Evolutionary conservation across 2,329 filamentous ascomycete species (phyloP).

Genomic region (Geosmithia flava): DNA sequence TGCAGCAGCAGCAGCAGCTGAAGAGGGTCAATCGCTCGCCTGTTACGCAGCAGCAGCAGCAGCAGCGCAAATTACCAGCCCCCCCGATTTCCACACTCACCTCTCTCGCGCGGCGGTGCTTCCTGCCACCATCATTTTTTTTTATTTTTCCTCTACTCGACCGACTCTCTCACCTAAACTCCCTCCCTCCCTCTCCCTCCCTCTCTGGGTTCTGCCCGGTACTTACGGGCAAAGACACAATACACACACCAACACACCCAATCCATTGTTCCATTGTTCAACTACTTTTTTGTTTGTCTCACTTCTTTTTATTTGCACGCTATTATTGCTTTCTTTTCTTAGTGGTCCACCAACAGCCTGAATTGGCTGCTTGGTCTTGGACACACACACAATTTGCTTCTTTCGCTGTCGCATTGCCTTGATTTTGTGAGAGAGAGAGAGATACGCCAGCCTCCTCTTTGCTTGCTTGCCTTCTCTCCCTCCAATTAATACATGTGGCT

Average conservation of each 20-base stretch:
- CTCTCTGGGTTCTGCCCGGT: background rate
- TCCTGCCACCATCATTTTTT: slow-evolving; percentile 7
- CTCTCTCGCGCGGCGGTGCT: too few species aligned
- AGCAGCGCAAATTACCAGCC: slow-evolving; percentile 2
- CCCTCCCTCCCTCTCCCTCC: background rate
- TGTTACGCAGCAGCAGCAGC: too few species aligned
- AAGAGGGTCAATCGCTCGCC: too few species aligned
- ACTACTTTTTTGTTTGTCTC: background rate
- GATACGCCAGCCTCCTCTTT: background rate
- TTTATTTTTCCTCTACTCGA: too few species aligned
- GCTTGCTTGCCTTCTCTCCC: background rate
- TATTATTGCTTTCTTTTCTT: background rate
- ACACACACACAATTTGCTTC: too few species aligned
- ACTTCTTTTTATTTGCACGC: background rate
- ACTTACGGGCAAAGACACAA: too few species aligned
- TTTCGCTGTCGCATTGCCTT: background rate
- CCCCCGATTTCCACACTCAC: slow-evolving; percentile 5
- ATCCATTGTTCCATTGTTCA: background rate
- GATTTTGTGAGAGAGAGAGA: too few species aligned
- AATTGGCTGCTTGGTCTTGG: background rate
- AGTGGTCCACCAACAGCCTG: background rate
- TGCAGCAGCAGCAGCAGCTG: too few species aligned
- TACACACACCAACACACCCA: background rate
- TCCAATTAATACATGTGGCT: too few species aligned
- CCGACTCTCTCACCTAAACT: background rate